These are phyloP conservation scores for Barnettozyma sp. DNA, from an alignment of 805 yeast species.

Conservation along the genomic window DNA sequence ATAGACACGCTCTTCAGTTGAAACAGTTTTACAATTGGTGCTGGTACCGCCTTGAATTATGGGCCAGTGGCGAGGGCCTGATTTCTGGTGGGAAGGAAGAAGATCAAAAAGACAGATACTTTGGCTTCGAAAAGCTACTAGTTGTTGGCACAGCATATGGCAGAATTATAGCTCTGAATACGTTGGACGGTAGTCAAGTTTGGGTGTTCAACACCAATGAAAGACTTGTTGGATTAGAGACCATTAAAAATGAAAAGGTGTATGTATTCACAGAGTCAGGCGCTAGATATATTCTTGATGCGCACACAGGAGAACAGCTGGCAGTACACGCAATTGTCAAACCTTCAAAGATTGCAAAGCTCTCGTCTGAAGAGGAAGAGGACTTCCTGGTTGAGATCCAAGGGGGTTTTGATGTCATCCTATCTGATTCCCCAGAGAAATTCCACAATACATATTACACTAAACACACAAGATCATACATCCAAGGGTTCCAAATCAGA, in stretches of 20 bases:
- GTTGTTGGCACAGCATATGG: constrained; percentile 36
- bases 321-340: constrained; percentile 12
- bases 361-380: constrained; percentile 17
- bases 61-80: constrained; percentile 11
- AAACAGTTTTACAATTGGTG: constrained; percentile 10
- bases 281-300: constrained; percentile 17
- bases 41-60: constrained; percentile 11
- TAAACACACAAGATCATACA: constrained; percentile 20
- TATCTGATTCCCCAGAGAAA: constrained; percentile 14
- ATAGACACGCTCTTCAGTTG: constrained; percentile 23
- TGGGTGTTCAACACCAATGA: constrained; percentile 33
- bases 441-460: constrained; percentile 21
- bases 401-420: constrained; percentile 16
- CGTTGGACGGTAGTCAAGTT: constrained; percentile 30
- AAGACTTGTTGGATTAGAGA: constrained; percentile 21
- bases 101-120: constrained; percentile 24
- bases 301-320: constrained; percentile 26
- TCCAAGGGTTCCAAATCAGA: constrained; percentile 22
- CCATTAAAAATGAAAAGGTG: constrained; percentile 12
- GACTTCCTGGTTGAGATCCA: constrained; percentile 16
- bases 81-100: no score
- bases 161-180: constrained; percentile 37
- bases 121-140: constrained; percentile 41
- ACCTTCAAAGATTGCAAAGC: constrained; percentile 8
- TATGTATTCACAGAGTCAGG: constrained; percentile 19